Percentiles rank a stretch among this genome's conserved stretches.
phyloP scores from a whole-genome alignment of 2,329 filamentous ascomycete genomes.

The Penicillium brasilianum region DNA sequence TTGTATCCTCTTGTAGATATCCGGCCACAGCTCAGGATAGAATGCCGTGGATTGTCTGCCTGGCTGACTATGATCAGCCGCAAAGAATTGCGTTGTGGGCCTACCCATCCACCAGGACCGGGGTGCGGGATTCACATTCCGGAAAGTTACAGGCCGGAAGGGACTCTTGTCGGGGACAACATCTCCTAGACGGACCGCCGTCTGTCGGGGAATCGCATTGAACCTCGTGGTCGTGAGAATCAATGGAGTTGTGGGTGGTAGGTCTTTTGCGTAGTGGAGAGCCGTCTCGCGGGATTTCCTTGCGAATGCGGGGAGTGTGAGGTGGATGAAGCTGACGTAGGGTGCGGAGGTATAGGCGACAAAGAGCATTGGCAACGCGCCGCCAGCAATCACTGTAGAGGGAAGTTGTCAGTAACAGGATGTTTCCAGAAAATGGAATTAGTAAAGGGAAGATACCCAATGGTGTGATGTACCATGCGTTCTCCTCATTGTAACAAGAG shows the following conservation, averaged over 20 bases:
- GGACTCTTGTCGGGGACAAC: constrained; percentile 42
- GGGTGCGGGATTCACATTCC: constrained; percentile 43
- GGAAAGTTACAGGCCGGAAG: constrained; percentile 49
- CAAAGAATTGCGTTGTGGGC: constrained; percentile 47
- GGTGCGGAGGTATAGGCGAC: constrained; percentile 69
- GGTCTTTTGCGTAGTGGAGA: constrained; percentile 49
- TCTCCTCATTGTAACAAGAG: constrained; percentile 55
- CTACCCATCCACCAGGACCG: constrained; percentile 46
- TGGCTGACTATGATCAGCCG: constrained; percentile 44
- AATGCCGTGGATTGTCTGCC: constrained; percentile 45
- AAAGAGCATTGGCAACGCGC: constrained; percentile 68
- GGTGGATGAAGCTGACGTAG: constrained; percentile 73
- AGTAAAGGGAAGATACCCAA: constrained; percentile 40
- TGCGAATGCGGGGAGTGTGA: constrained; percentile 70
- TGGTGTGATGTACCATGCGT: constrained; percentile 49
- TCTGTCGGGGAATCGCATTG: constrained; percentile 49
- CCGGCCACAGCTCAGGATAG: constrained; percentile 51
- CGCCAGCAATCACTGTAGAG: constrained; percentile 60
- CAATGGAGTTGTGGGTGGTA: constrained; percentile 51
- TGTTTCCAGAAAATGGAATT: not conserved
- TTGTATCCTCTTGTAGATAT: constrained; percentile 49
- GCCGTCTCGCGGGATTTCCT: constrained; percentile 61
- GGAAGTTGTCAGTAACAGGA: not conserved
- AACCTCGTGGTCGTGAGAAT: constrained; percentile 54
- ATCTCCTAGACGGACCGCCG: constrained; percentile 50